A percentile compares a stretch with the other conserved stretches of the same genome.
phyloP scores from a whole-genome alignment of 2,329 filamentous ascomycete genomes.

The Ophiostoma triangulosporum region DNA sequence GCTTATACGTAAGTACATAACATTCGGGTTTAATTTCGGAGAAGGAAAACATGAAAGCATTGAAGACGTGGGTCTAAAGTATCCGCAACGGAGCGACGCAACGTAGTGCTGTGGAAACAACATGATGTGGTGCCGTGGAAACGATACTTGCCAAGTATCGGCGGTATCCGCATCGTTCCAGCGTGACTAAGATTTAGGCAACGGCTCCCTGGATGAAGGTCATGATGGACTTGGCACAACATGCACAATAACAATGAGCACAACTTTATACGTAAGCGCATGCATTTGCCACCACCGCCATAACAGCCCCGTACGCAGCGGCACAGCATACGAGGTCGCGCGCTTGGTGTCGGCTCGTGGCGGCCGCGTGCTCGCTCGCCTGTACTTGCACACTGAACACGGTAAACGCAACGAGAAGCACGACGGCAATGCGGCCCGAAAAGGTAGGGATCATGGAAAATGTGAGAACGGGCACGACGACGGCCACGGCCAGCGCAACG shows the following conservation, averaged over 20 bases:
- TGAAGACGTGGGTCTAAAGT: no score
- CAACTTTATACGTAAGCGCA: not conserved
- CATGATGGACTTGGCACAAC: not conserved
- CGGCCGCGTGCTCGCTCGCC: not conserved
- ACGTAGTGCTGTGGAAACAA: no score
- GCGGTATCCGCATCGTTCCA: no score
- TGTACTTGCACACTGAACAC: constrained; percentile 17
- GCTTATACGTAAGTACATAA: no score
- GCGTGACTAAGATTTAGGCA: no score
- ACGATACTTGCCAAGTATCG: no score
- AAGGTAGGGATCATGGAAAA: constrained; percentile 45
- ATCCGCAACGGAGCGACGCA: no score
- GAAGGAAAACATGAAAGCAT: no score
- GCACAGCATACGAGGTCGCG: constrained; percentile 10
- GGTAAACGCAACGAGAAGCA: constrained; percentile 36
- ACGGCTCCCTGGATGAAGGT: no score
- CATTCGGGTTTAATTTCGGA: no score
- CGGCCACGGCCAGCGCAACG: constrained; percentile 32
- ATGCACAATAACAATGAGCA: not conserved
- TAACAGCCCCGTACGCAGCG: constrained; percentile 9
- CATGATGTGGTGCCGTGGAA: no score
- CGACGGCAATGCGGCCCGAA: constrained; percentile 42
- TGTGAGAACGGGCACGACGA: constrained; percentile 43
- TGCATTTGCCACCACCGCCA: constrained; percentile 10
- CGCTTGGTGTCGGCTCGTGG: not conserved